These are phyloP conservation scores for Colletotrichum karsti DNA, from an alignment of 2,329 filamentous ascomycete genomes.

Conservation along the genomic window DNA sequence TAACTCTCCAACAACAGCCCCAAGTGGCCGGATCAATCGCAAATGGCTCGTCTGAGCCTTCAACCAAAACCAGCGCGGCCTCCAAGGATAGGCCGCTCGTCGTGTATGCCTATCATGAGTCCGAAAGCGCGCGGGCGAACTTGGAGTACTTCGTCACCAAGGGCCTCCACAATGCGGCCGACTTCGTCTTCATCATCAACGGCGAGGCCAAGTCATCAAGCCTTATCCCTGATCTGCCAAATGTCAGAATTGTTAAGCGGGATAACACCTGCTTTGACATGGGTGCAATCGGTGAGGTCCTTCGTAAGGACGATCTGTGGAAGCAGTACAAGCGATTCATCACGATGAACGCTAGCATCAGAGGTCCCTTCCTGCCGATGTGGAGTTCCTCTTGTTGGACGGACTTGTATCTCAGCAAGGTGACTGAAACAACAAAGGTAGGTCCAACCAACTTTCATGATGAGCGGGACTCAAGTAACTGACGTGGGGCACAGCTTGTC, in stretches of 20 bases:
- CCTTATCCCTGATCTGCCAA: conserved; percentile 37
- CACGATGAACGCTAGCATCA: conserved; percentile 42
- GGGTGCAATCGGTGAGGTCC: conserved; percentile 42
- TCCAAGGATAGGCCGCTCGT: neutral
- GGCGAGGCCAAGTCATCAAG: conserved; percentile 37
- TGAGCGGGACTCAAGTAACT: neutral
- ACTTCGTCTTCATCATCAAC: conserved; percentile 48
- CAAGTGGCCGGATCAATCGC: neutral
- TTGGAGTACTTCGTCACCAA: conserved; percentile 43
- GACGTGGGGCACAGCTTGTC: conserved; percentile 37
- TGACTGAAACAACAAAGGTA: conserved; percentile 42
- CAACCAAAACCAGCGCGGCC: no score
- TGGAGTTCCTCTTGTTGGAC: conserved; percentile 45
- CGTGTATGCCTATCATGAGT: conserved; percentile 19
- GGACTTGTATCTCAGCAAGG: conserved; percentile 38
- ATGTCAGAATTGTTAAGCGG: conserved; percentile 40
- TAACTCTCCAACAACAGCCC: no score
- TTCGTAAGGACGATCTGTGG: conserved; percentile 39
- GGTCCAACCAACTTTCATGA: neutral
- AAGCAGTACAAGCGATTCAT: conserved; percentile 44
- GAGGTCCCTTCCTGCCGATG: conserved; percentile 46
- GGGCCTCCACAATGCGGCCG: conserved; percentile 46
- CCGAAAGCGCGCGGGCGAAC: conserved; percentile 39
- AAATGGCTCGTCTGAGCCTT: no score
- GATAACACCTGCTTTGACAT: conserved; percentile 45